Evolutionary conservation across 139 green algal species (phyloP), one percentile per base, ranked within the genome.

Genomic region (Picochlorum sp.): DNA sequence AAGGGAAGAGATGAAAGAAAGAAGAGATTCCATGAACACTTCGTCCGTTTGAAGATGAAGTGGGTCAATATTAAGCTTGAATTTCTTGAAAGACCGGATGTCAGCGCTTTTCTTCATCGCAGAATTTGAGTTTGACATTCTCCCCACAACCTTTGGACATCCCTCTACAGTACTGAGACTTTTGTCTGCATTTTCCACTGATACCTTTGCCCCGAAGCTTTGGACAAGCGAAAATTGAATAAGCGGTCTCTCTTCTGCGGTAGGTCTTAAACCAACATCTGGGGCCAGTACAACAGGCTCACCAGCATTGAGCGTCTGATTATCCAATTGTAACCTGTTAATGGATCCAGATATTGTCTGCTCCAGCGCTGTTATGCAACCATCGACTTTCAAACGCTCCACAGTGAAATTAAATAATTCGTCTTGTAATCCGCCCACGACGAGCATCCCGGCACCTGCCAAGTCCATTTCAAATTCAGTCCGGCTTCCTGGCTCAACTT

Each of bases 381-480:
- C 70, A 18, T 55, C 50, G 7, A 67, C 26, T 23, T 49, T 37
- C 18, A 79, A 23, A 21, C 31, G 26, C 47, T 81, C 75, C 13
- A 77, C 56, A 18, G 82, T 91, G 61, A 90, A 73, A 69, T 91
- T 90, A 72, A 94, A 81, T 55, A 94, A 83, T 77, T 94, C 87
- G 51, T 92, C 80, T 63, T 85, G 70, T 49, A 86, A 70, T 18
- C 79, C 70, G 18, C 81, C 84, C 58, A 82, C 77, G 37, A 88
- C 67, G 60, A 78, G 58, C 49, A 91, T 61, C 13, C 81, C 79
- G 6, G 79, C 14, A 14, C 85, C 81, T 13, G 76, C 78, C 52
- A 90, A 62, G 58, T 78, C 73, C 26, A 90, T 30, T 41, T 85
- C 81, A 45, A 89, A 20, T 47, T 68, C 65, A 55, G 70, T 60